These are phyloP conservation scores for Ogataea minuta DNA, from an alignment of 805 yeast genomes.

Conservation along the genomic window DNA sequence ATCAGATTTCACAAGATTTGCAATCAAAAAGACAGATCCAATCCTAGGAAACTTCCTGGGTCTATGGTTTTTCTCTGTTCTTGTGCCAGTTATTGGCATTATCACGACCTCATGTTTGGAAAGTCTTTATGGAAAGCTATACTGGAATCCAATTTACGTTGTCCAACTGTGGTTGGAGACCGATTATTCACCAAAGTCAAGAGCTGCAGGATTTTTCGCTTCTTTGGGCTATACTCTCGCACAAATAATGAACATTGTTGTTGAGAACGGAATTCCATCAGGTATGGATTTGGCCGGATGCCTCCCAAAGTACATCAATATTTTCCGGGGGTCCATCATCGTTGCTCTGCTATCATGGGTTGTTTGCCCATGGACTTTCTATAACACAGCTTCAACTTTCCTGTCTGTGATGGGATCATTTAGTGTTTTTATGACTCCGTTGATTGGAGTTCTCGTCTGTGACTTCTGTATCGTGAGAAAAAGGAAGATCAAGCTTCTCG, in stretches of 20 bases:
- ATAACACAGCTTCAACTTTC: conserved; percentile 36
- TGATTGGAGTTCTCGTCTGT: conserved; percentile 36
- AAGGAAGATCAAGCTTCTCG: conserved; percentile 38
- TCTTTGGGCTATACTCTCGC: conserved; percentile 38
- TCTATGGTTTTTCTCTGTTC: conserved; percentile 26
- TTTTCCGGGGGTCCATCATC: conserved; percentile 46
- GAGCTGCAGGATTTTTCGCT: conserved; percentile 51
- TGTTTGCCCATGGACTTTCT: conserved; percentile 42
- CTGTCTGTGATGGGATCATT: conserved; percentile 31
- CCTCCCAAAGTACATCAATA: conserved; percentile 42
- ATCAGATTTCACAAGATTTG: conserved; percentile 37
- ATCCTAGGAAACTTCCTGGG: conserved; percentile 38
- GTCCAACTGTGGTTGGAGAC: conserved; percentile 40
- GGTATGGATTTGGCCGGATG: conserved; percentile 52
- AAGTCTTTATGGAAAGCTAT: conserved; percentile 22
- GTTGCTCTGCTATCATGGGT: conserved; percentile 37
- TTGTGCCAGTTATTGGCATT: conserved; percentile 46
- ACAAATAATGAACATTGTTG: conserved; percentile 39
- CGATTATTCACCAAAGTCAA: conserved; percentile 37
- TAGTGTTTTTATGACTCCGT: conserved; percentile 40
- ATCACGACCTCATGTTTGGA: conserved; percentile 43
- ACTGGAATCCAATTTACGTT: conserved; percentile 49
- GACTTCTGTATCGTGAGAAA: conserved; percentile 42
- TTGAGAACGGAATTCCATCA: conserved; percentile 43
- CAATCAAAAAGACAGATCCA: conserved; percentile 16